phyloP scores from a whole-genome alignment of 768 basidiomycete species.

The Pulveroboletus frians region DNA sequence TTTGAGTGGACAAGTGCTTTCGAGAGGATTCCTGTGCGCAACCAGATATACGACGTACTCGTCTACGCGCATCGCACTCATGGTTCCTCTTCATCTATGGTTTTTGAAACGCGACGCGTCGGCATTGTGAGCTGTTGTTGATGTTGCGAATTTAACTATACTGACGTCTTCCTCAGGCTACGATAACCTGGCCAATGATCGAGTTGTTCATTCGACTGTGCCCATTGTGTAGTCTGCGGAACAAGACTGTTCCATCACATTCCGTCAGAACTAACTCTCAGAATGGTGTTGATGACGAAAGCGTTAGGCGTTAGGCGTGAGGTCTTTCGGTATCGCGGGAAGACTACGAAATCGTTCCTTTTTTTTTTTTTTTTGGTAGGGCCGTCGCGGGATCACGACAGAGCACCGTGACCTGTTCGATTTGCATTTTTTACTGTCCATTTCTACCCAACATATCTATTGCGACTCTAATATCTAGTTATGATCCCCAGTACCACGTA shows the following conservation, averaged over 20 bases:
- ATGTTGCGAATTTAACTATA: background rate
- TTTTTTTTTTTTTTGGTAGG: background rate
- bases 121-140: slow-evolving; percentile 48
- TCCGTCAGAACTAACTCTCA: slow-evolving; percentile 16
- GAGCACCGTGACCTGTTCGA: background rate
- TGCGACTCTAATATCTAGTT: slow-evolving; percentile 1
- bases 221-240: slow-evolving; percentile 45
- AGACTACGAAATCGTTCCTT: background rate
- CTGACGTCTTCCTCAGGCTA: slow-evolving; percentile 39
- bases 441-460: slow-evolving; percentile 12
- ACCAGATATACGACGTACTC: slow-evolving; percentile 64
- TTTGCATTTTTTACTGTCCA: slow-evolving; percentile 11
- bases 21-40: slow-evolving; percentile 59
- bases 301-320: slow-evolving; percentile 17
- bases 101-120: slow-evolving; percentile 50
- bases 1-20: slow-evolving; percentile 38
- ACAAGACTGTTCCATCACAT: slow-evolving; percentile 28
- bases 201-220: slow-evolving; percentile 62
- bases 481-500: slow-evolving; percentile 9
- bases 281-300: slow-evolving; percentile 15
- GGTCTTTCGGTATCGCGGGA: background rate
- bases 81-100: slow-evolving; percentile 47
- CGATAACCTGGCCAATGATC: slow-evolving; percentile 70
- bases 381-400: background rate
- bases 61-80: slow-evolving; percentile 63